phyloP scores from a whole-genome alignment of 2,329 filamentous ascomycete species.

The Ophiostoma populinum region DNA sequence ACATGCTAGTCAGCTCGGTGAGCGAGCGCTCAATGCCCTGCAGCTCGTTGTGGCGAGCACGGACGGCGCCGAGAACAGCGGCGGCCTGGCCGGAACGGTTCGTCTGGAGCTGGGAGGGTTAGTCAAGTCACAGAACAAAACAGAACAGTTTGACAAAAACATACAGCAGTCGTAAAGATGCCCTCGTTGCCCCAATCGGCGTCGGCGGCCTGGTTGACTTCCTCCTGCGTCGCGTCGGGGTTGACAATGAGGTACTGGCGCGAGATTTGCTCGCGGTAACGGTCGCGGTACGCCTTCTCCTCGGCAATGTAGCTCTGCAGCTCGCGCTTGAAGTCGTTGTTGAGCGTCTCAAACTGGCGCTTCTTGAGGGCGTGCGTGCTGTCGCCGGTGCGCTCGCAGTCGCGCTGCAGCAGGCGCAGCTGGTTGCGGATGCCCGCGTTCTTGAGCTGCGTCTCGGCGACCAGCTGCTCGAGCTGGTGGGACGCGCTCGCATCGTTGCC shows the following conservation, averaged over 20 bases:
- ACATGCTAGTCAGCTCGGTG: constrained; percentile 50
- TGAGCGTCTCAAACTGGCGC: constrained; percentile 51
- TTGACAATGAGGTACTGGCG: constrained; percentile 71
- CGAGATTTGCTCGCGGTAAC: constrained; percentile 62
- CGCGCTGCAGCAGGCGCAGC: constrained; percentile 58
- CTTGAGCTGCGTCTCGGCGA: constrained; percentile 52
- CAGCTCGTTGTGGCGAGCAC: constrained; percentile 69
- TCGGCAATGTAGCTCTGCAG: constrained; percentile 53
- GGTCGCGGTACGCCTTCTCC: constrained; percentile 51
- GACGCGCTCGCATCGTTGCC: constrained; percentile 40
- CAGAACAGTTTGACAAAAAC: constrained; percentile 18
- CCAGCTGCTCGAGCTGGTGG: constrained; percentile 46
- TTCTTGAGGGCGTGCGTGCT: constrained; percentile 47
- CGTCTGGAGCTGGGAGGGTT: constrained; percentile 41
- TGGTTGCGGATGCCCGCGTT: constrained; percentile 64
- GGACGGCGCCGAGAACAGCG: constrained; percentile 59
- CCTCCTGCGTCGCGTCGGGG: constrained; percentile 57
- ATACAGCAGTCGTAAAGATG: constrained; percentile 67
- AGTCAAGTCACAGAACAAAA: background rate
- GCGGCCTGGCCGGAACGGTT: constrained; percentile 59
- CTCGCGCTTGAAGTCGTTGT: constrained; percentile 54
- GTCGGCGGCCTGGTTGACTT: constrained; percentile 51
- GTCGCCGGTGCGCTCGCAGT: constrained; percentile 46
- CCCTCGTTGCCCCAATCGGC: constrained; percentile 62
- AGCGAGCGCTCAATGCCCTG: constrained; percentile 65